Evolutionary conservation across 768 basidiomycete species (phyloP), one percentile per base, ranked within the genome.

Genomic region (Tricholoma saponaceum): DNA sequence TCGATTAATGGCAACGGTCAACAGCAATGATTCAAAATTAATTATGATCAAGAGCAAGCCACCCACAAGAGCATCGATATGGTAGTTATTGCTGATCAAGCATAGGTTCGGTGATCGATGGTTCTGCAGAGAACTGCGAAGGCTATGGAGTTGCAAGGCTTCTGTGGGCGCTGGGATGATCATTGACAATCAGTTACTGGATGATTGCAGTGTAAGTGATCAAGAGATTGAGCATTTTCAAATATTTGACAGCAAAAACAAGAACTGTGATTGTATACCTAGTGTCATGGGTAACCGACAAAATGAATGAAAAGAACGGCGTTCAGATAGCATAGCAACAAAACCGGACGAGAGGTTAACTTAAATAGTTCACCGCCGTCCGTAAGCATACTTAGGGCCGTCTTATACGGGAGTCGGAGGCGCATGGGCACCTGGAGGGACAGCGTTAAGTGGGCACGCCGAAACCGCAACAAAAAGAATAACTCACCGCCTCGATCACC

Each of bases 401-500:
- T 30, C 7, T 50, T 50, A 50, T 10, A n/a, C 47, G 30, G 47
- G 47, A 18, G 47, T 50, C 3, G 47, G 47, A 18, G 47, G 7
- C 28, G 47, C n/a, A 10, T 30, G 47, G 18, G 26, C 26, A 18
- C 47, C 47, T 50, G 28, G n/a, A 30, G 16, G 1, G 8, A 49
- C 23, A 13, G 16, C 3, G n/a, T 30, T 28, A 14, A 25, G 18
- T 50, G 23, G 30, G 16, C 8, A 18, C 9, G 8, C 3, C 1
- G 8, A 18, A 14, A 10, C 16, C 26, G 28, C 16, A 10, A 18
- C 22, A n/a, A 22, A 12, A 16, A 23, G 41, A 39, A 46, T 23
- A 35, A 60, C 60, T 62, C 51, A 72, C 73, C 78, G 67, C 72
- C 70, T 22, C 76, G 69, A 22, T 79, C 76, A 51, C 67, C 65